Evolutionary conservation across 768 basidiomycete species (phyloP), one percentile per base, ranked within the genome.

Genomic region (Auriscalpium microsporum): DNA sequence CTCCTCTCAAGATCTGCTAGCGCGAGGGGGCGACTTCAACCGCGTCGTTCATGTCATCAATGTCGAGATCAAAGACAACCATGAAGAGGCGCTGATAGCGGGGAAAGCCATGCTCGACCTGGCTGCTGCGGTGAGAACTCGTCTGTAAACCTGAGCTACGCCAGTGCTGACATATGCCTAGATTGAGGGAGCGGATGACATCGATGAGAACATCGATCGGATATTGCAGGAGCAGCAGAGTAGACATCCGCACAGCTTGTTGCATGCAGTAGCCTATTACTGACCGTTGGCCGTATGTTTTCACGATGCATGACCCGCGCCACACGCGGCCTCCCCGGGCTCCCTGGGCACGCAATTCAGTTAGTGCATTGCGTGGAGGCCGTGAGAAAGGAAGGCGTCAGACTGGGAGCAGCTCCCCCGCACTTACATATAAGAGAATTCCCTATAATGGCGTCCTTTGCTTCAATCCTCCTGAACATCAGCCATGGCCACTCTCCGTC

Each of bases 21-120:
- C 77, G 35, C 81, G 91, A 61, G 94, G 93, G 33, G 91, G 96
- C 4, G 94, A 98, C 55, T 86, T 84, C 65, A 97, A 93, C 73
- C 86, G 86, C 57, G 89, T 94, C 2, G 93, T 98, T 16, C 96
- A 99, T 69, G 70, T 99, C 45, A 90, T 99, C 65, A 99, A 99
- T 70, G 82, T 98, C 58, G 96, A 99, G 67, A 98, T 98, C 71
- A 96, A 90, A 74, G 96, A 99, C 71, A 98, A 96, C 66, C 94
- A 97, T 63, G 96, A 98, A 76, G 96, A 99, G 71, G 96, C 96
- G 0, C 75, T 88, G 48, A 92, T 97, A 60, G 96, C 96, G 23
- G 95, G 96, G 16, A 90, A 86, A 69, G 94, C 95, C 2, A 94
- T 98, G 67, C 75, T 98, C 33, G 94, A 95, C 64, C 75, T 99